Evolutionary conservation across 1,284 basidiomycete genomes (phyloP), one percentile per base, ranked within the genome.

Genomic region (Mycena citricolor): DNA sequence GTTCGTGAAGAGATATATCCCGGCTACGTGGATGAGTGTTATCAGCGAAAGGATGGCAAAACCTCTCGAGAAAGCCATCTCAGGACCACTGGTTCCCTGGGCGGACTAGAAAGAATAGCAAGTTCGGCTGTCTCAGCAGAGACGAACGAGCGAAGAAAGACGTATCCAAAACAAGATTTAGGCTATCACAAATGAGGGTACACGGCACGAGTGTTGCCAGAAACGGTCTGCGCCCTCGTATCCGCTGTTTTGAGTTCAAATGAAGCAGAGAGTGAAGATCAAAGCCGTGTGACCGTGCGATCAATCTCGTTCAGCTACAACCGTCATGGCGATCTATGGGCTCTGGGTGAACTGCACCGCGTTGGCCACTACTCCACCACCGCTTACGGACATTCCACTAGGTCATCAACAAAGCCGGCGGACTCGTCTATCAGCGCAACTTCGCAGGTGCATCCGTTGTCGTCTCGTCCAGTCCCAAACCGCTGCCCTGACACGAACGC

Each of bases 381-480:
- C 35, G 44, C 32, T 44, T 28, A 47, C 47, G 39, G 41, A 25
- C 41, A 11, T 45, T n/a, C n/a, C n/a, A n/a, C 19, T 47, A 90
- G 94, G 88, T 98, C 51, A 97, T 99, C 63, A 99, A 98, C 71
- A 99, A 99, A 72, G 97, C 97, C 13, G 95, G 95, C 20, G 97
- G 95, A 13, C 79, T 99, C 30, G 89, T 98, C 47, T 99, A 94
- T 68, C 90, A 94, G 58, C 80, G 90, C 48, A 91, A 86, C 59
- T 94, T 95, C 62, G 81, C 86, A 67, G 89, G 52, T 54, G 20
- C 30, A 38, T 47, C 21, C 23, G 34, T 23, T 34, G 19, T 13
- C 19, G 26, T 8, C 6, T 14, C 23, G 20, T 25, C 17, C 2
- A 16, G 17, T 13, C 22, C 28, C n/a, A 16, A 19, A 8, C 30